Percentiles rank a stretch among this genome's conserved stretches.
Conservation (phyloP, 148 eudicot species). For the Spergularia bocconei region DNA sequence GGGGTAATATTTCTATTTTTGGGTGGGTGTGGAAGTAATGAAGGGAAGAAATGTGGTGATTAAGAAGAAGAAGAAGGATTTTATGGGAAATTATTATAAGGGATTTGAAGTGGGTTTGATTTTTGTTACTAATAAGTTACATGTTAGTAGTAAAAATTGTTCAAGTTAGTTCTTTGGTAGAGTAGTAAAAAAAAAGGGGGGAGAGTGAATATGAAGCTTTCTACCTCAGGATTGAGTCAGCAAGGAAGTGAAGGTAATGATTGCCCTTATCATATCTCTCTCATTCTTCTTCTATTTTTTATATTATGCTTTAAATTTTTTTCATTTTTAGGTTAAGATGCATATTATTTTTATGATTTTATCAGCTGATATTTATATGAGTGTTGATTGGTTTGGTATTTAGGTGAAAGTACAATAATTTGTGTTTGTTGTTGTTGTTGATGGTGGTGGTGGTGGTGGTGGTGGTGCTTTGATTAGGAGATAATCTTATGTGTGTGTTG, state of each 20-base stretch:
- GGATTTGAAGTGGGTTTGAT: conserved; percentile 34
- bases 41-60: conserved; percentile 36
- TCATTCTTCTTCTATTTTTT: not conserved
- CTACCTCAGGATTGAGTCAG: conserved; percentile 42
- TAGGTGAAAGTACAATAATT: not conserved
- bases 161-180: conserved; percentile 31
- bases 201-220: conserved; percentile 40
- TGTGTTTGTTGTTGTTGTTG: not conserved
- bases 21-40: conserved; percentile 27
- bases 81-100: conserved; percentile 25
- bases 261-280: not conserved
- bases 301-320: not conserved
- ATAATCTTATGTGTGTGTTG: not conserved
- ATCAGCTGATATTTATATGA: not conserved
- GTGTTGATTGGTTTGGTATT: not conserved
- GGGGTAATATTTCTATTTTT: conserved; percentile 5
- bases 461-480: not conserved
- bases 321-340: not conserved
- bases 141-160: conserved; percentile 32
- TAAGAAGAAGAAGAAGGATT: conserved; percentile 18
- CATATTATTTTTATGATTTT: not conserved
- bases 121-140: conserved; percentile 24
- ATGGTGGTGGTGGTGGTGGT: conserved; percentile 5
- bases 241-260: conserved; percentile 42
- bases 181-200: conserved; percentile 21